A percentile compares a stretch with the other conserved stretches of the same genome.
Conservation (phyloP, 2,329 filamentous ascomycete species). For the Tolypocladium endophyticum region DNA sequence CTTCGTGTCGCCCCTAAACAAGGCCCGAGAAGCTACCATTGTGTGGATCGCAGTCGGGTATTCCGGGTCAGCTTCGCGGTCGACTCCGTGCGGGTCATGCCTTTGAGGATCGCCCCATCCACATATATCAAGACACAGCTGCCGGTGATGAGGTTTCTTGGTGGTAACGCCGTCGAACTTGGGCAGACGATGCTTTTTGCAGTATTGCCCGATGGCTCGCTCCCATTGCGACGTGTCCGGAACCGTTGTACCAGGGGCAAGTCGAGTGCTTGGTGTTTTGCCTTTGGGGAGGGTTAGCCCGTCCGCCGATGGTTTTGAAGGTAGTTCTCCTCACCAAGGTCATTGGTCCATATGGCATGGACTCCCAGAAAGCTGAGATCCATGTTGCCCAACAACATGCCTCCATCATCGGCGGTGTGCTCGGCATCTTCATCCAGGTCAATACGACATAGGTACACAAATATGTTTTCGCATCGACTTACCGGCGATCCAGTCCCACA, state of each 20-base stretch:
- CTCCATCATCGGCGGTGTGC: conserved; percentile 50
- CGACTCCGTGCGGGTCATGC: conserved; percentile 31
- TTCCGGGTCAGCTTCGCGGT: conserved; percentile 31
- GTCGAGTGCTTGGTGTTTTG: conserved; percentile 33
- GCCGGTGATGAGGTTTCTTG: conserved; percentile 57
- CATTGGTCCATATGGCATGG: conserved; percentile 59
- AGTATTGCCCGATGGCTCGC: conserved; percentile 51
- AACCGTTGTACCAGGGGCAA: conserved; percentile 31
- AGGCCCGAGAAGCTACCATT: conserved; percentile 64
- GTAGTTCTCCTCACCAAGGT: conserved; percentile 40
- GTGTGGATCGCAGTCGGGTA: conserved; percentile 51
- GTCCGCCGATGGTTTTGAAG: not conserved
- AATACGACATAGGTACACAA: conserved; percentile 4
- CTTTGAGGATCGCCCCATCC: conserved; percentile 54
- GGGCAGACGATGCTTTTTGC: conserved; percentile 50
- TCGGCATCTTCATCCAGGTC: conserved; percentile 41
- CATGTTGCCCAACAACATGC: conserved; percentile 58
- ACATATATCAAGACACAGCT: conserved; percentile 66
- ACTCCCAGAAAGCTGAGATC: conserved; percentile 72
- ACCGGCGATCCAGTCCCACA: conserved; percentile 71
- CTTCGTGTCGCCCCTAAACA: conserved; percentile 61
- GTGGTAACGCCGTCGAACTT: conserved; percentile 55
- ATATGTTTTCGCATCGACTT: conserved; percentile 13
- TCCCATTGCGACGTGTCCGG: conserved; percentile 48
- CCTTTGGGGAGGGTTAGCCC: conserved; percentile 24